These are phyloP conservation scores for Aureobasidium sp. DNA, from an alignment of 2,329 filamentous ascomycete species.

Conservation along the genomic window DNA sequence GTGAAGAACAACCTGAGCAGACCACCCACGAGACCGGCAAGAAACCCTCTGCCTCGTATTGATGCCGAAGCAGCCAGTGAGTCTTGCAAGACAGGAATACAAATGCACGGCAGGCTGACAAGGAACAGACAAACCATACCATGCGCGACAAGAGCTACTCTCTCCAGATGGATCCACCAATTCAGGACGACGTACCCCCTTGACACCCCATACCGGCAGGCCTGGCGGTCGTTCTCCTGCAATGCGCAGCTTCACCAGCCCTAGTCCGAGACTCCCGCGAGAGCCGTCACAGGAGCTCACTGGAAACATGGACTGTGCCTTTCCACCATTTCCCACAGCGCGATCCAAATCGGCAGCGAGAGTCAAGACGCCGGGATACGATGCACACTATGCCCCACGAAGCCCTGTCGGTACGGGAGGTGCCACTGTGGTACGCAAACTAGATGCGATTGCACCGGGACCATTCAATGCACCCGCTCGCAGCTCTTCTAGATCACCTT, in stretches of 20 bases:
- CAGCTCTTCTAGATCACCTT: neutral
- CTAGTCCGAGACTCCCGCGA: conserved; percentile 27
- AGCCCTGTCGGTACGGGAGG: conserved; percentile 36
- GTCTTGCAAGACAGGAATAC: conserved; percentile 22
- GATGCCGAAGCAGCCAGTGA: conserved; percentile 48
- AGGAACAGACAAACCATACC: conserved; percentile 13
- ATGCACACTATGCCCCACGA: conserved; percentile 33
- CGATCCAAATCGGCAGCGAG: conserved; percentile 25
- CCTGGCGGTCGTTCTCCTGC: conserved; percentile 32
- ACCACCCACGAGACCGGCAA: conserved; percentile 30
- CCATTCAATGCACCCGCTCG: conserved; percentile 47
- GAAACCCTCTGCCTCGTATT: conserved; percentile 42
- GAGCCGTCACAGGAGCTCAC: conserved; percentile 40
- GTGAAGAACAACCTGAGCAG: conserved; percentile 5
- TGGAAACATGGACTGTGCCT: conserved; percentile 44
- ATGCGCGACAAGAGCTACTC: conserved; percentile 5
- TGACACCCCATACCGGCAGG: conserved; percentile 31
- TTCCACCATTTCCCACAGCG: conserved; percentile 45
- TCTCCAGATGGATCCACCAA: conserved; percentile 22
- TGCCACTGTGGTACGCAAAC: conserved; percentile 46
- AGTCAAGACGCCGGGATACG: conserved; percentile 18
- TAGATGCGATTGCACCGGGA: conserved; percentile 56
- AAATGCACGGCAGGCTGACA: neutral
- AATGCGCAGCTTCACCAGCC: conserved; percentile 26
- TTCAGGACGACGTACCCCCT: conserved; percentile 51